Conservation (phyloP, 257 asterid genomes). For the Lycium ferocissimum region DNA sequence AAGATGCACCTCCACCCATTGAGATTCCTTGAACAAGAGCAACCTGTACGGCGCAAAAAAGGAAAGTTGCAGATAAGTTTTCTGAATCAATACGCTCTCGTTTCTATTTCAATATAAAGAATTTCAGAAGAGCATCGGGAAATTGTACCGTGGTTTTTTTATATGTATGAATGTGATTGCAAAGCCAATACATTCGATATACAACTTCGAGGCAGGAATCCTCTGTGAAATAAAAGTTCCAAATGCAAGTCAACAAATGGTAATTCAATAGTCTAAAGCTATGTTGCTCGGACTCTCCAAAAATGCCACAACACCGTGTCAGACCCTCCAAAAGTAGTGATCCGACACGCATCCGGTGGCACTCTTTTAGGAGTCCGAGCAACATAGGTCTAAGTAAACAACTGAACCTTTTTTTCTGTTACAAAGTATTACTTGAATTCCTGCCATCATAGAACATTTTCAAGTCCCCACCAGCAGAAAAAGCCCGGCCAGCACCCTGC, state of each 20-base stretch:
- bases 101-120: neutral
- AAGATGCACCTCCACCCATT: constrained; percentile 99
- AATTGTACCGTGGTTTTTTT: constrained; percentile 73
- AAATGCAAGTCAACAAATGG: constrained; percentile 25
- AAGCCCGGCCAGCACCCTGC: constrained; percentile 96
- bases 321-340: neutral
- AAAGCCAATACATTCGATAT: constrained; percentile 95
- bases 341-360: neutral
- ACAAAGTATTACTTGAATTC: constrained; percentile 55
- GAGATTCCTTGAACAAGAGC: constrained; percentile 92
- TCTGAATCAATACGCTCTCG: neutral
- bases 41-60: constrained; percentile 49
- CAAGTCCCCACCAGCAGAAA: constrained; percentile 96
- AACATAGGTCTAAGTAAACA: constrained; percentile 13
- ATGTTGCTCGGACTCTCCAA: neutral
- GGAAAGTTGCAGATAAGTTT: neutral
- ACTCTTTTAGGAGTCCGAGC: neutral
- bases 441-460: constrained; percentile 89
- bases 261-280: constrained; percentile 19
- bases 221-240: constrained; percentile 51
- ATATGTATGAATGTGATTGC: constrained; percentile 89
- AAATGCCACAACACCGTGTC: neutral
- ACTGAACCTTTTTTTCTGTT: constrained; percentile 15
- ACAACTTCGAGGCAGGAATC: constrained; percentile 86
- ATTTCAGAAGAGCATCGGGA: neutral